Base-by-base conservation (phyloP, 495 filamentous ascomycete species). In the Trichoderma virens region DNA sequence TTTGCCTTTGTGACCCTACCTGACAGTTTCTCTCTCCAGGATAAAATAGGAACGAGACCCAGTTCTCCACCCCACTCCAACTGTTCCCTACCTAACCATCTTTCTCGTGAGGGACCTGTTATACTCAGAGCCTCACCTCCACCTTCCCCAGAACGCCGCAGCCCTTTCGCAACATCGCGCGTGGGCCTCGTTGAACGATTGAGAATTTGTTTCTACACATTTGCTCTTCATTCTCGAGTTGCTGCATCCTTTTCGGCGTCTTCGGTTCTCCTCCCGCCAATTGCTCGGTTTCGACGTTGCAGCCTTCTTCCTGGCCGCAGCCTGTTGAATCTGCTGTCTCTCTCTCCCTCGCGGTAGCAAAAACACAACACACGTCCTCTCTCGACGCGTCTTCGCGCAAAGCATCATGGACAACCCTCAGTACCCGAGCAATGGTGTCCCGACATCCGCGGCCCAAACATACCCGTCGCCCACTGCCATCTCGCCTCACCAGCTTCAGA, bases 401-500 rank as follows among this genome's bases (percentile, higher is more conserved):
- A n/a, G 23, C 5, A 43, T 65, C 59, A 65, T 65, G 63, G 63
- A 71, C 66, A 67, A 68, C 61, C 64, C 71, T 66, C 70, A 68
- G 45, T 74, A 73, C 67, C 63, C 68, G 69, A 70, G 71, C 70
- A 70, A 73, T 65, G 64, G 61, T 59, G 70, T 75, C 70, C 70
- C 35, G 23, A 41, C 73, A 9, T 69, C 73, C 32, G 68, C 61
- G 34, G 70, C 38, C 68, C 71, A 39, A 30, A 69, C 72, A 35
- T 73, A 75, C 65, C 72, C 72, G 30, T 75, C 82, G 69, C 80
- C 82, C n/a, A 82, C 82, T 63, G 82, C 81, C 63, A 80, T 78
- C 67, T 69, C 85, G 60, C 82, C 83, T 69, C 85, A 85, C 65
- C 84, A 86, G 71, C 79, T 80, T 65, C 84, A 86, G 73, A 81